These are phyloP conservation scores for Tricholoma hemisulphureum DNA, from an alignment of 768 basidiomycete genomes.

Conservation along the genomic window DNA sequence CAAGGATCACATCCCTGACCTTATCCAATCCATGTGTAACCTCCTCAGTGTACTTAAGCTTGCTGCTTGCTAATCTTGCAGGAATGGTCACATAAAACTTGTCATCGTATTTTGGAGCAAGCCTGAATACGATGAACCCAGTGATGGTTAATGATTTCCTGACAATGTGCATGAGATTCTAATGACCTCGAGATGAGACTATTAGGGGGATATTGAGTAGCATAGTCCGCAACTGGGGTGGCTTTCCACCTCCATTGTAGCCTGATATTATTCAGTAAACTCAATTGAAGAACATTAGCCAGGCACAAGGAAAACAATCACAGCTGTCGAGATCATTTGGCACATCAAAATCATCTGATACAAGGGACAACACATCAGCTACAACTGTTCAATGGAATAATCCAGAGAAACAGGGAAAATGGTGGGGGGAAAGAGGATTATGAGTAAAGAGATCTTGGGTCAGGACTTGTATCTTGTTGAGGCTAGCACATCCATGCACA, in stretches of 20 bases:
- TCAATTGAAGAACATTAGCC: neutral
- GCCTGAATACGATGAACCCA: conserved; percentile 37
- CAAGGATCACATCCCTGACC: conserved; percentile 34
- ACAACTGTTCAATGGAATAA: too few species aligned
- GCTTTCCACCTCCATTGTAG: conserved; percentile 32
- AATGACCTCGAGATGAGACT: too few species aligned
- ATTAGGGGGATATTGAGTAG: neutral
- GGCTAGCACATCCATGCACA: too few species aligned
- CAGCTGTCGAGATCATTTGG: too few species aligned
- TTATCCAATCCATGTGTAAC: conserved; percentile 42
- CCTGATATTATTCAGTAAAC: conserved; percentile 9
- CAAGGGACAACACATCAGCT: too few species aligned
- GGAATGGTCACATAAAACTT: conserved; percentile 45
- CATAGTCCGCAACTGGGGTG: conserved; percentile 23
- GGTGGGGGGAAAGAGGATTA: too few species aligned
- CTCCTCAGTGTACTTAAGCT: conserved; percentile 49
- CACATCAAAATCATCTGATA: too few species aligned
- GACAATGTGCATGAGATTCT: conserved; percentile 42
- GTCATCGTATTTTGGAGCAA: conserved; percentile 34
- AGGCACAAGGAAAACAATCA: too few species aligned
- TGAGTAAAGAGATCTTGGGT: too few species aligned
- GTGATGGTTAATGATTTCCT: conserved; percentile 39
- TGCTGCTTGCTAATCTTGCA: conserved; percentile 39
- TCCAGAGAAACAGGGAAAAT: too few species aligned
- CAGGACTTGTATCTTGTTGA: too few species aligned